Conservation (phyloP, 345 rosid genomes). For the Balakata baccata region DNA sequence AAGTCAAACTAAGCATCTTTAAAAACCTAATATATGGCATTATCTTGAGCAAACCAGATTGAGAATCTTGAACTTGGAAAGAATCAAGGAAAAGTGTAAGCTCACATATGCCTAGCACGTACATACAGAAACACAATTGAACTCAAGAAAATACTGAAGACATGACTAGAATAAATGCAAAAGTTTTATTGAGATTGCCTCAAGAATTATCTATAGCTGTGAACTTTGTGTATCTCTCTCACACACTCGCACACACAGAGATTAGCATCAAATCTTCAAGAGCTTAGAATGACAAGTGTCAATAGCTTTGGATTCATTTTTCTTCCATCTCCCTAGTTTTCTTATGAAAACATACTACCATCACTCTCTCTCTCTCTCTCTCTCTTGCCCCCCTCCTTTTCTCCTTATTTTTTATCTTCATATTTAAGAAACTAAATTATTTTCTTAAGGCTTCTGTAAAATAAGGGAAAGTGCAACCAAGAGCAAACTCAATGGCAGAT, state of each 20-base stretch:
- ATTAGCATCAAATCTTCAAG: neutral
- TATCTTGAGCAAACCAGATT: too few species aligned
- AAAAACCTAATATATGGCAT: too few species aligned
- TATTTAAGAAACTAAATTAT: neutral
- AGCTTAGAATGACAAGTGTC: neutral
- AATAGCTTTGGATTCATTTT: neutral
- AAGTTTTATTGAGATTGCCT: neutral
- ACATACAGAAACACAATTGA: neutral
- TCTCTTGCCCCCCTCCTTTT: neutral
- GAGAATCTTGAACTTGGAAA: neutral
- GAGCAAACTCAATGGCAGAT: neutral
- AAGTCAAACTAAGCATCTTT: neutral
- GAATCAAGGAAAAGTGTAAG: neutral
- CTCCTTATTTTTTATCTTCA: neutral
- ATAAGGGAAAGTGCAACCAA: neutral
- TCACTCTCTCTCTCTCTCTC: neutral
- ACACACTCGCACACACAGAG: neutral
- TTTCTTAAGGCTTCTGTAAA: neutral
- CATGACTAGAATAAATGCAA: neutral
- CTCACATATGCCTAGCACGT: neutral
- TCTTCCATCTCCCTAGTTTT: neutral
- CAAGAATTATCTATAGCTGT: too few species aligned
- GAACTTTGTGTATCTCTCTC: neutral
- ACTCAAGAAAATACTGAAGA: neutral
- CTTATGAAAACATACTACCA: neutral